Conservation (phyloP, 2,329 filamentous ascomycete genomes). For the Phaeosphaeriaceae sp. region DNA sequence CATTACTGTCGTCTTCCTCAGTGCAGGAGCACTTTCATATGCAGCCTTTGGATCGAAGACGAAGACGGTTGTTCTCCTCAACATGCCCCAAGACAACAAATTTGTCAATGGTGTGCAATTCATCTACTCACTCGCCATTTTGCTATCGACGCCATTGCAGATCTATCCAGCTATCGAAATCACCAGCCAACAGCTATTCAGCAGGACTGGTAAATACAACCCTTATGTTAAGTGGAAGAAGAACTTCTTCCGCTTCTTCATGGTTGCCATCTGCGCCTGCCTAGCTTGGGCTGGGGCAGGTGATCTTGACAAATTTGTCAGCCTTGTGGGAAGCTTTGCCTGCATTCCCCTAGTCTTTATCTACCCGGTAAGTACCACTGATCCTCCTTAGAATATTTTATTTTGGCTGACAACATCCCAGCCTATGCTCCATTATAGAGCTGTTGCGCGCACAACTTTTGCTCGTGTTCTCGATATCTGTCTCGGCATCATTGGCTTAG, state of each 20-base stretch:
- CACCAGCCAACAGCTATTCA: slow-evolving; percentile 92
- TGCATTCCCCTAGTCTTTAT: slow-evolving; percentile 97
- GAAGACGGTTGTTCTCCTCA: slow-evolving; percentile 94
- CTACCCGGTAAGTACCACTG: slow-evolving; percentile 77
- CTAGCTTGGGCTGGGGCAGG: slow-evolving; percentile 93
- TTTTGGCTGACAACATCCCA: slow-evolving; percentile 53
- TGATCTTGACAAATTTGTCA: slow-evolving; percentile 96
- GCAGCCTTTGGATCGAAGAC: slow-evolving; percentile 94
- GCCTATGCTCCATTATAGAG: slow-evolving; percentile 89
- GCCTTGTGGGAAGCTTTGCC: slow-evolving; percentile 94
- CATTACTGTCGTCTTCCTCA: slow-evolving; percentile 88
- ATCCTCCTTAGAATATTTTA: slow-evolving; percentile 1
- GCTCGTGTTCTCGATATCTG: slow-evolving; percentile 75
- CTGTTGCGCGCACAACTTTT: slow-evolving; percentile 71
- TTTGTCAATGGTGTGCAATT: slow-evolving; percentile 96
- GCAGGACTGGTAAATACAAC: slow-evolving; percentile 94
- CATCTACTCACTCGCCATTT: slow-evolving; percentile 95
- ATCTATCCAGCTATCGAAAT: slow-evolving; percentile 98
- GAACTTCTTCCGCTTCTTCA: slow-evolving; percentile 92
- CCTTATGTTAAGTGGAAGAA: slow-evolving; percentile 99
- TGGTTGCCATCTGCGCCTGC: slow-evolving; percentile 83
- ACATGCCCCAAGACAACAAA: slow-evolving; percentile 93
- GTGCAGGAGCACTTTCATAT: slow-evolving; percentile 91
- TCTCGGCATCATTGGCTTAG: slow-evolving; percentile 80
- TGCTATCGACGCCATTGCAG: slow-evolving; percentile 92